A percentile compares a stretch with the other conserved stretches of the same genome.
Evolutionary conservation across 2,329 filamentous ascomycete genomes (phyloP).

Genomic region (Daldinia sp.): DNA sequence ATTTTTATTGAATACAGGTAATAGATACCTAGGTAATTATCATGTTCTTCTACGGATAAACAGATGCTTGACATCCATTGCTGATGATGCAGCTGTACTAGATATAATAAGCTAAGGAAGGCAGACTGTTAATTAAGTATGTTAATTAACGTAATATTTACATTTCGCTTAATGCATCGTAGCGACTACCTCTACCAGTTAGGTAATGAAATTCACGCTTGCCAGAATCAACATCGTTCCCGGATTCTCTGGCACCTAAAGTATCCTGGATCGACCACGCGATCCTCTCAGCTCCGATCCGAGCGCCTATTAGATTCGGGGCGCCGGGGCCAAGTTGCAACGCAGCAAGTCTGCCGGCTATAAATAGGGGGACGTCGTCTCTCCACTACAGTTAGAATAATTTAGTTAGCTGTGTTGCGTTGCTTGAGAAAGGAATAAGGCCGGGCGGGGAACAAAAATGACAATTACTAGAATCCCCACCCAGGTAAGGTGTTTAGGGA

Average conservation of each 20-base stretch:
- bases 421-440: neutral
- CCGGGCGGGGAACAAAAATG: neutral
- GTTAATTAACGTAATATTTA: conserved; percentile 2
- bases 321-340: conserved; percentile 78
- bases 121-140: too few relatives aligned
- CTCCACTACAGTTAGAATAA: conserved; percentile 64
- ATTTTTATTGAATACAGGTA: too few relatives aligned
- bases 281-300: conserved; percentile 78
- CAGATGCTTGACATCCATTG: too few relatives aligned
- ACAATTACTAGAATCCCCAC: neutral
- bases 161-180: conserved; percentile 48
- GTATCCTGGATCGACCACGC: conserved; percentile 76
- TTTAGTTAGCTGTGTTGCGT: conserved; percentile 9
- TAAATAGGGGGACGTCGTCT: conserved; percentile 77
- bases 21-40: too few relatives aligned
- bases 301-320: conserved; percentile 79
- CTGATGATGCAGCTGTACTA: too few relatives aligned
- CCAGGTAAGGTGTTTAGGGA: neutral
- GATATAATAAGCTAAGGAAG: too few relatives aligned
- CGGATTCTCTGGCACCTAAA: conserved; percentile 54
- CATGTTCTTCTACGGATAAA: too few relatives aligned
- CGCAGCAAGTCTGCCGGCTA: conserved; percentile 75
- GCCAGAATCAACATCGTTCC: conserved; percentile 33
- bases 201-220: conserved; percentile 51
- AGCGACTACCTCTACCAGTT: conserved; percentile 58